These are phyloP conservation scores for Talaromyces sp. DNA, from an alignment of 2,329 filamentous ascomycete genomes.

Conservation along the genomic window DNA sequence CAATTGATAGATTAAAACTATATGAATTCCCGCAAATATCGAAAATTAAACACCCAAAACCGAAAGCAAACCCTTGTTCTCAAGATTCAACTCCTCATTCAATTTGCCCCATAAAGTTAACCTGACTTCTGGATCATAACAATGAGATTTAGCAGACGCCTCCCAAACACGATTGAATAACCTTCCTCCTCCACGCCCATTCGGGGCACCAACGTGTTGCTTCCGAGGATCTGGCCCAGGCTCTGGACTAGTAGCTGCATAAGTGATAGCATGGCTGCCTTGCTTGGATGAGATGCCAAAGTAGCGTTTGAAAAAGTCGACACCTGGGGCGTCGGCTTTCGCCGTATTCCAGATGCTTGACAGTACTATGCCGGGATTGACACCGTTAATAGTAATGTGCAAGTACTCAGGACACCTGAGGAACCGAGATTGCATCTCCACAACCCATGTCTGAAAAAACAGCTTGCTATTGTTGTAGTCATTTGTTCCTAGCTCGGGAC, in stretches of 20 bases:
- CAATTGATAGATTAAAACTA: too few relatives aligned
- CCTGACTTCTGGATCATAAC: slow-evolving; percentile 4
- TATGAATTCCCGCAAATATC: too few relatives aligned
- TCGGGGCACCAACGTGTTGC: not conserved
- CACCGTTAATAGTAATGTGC: not conserved
- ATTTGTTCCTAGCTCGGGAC: not conserved
- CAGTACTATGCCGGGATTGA: not conserved
- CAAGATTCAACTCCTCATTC: slow-evolving; percentile 5
- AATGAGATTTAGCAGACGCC: not conserved
- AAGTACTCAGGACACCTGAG: not conserved
- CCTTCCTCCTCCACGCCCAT: slow-evolving; percentile 5
- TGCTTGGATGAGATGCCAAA: not conserved
- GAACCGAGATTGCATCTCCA: not conserved
- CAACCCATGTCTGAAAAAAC: not conserved
- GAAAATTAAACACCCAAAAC: not conserved
- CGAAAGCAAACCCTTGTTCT: slow-evolving; percentile 1
- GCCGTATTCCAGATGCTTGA: not conserved
- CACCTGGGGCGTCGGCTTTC: not conserved
- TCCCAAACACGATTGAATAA: slow-evolving; percentile 14
- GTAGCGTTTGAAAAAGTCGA: not conserved
- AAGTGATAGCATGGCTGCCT: slow-evolving; percentile 5
- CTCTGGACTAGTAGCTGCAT: slow-evolving; percentile 1
- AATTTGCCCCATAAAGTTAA: slow-evolving; percentile 6
- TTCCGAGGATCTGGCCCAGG: slow-evolving; percentile 6
- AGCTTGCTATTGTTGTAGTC: not conserved